Base-by-base conservation (phyloP, 768 basidiomycete genomes). In the Cyathus striatus region DNA sequence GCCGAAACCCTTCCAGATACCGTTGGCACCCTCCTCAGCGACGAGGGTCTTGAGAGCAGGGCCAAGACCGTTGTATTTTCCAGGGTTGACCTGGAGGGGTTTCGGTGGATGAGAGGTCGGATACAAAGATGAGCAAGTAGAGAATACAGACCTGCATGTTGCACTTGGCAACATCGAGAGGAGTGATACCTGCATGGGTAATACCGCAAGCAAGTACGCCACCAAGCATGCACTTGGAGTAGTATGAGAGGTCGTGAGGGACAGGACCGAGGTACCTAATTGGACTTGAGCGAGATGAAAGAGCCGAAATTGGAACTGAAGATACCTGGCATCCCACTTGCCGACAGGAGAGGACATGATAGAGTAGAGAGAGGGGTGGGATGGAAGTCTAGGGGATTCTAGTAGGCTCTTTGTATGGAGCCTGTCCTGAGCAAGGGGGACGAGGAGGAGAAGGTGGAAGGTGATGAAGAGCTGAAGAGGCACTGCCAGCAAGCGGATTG, bases 1-100 rank as follows among this genome's bases (percentile, higher is more conserved):
- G 27, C 89, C 89, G 61, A 96, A 72, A n/a, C 94, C 94, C 67
- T 95, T 97, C 83, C 92, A 87, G 65, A 96, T 80, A 64, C 90
- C 94, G 27, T 64, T 79, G 47, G 81, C 65, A 55, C 93, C 89
- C 66, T 94, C 88, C 62, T 90, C 89, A 33, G 77, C 78, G 43
- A 86, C 42, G 58, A 93, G 80, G 27, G 75, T 73, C 45, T 73
- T 72, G 49, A 92, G 68, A 51, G 76, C 70, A 40, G 76, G 68
- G 37, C 69, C 54, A 50, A 85, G 79, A 45, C 87, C 82, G 54
- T 69, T 77, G 73, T 83, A 90, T 62, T 90, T 90, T 44, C 52
- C 51, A n/a, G 88, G 82, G 73, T 81, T 76, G 49, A 90, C 88
- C 88, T 90, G 41, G 27, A 17, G 20, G 32, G 34, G 33, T 32